These are phyloP conservation scores for Zizania palustris DNA, from an alignment of 202 grass and related monocot species.

Conservation along the genomic window DNA sequence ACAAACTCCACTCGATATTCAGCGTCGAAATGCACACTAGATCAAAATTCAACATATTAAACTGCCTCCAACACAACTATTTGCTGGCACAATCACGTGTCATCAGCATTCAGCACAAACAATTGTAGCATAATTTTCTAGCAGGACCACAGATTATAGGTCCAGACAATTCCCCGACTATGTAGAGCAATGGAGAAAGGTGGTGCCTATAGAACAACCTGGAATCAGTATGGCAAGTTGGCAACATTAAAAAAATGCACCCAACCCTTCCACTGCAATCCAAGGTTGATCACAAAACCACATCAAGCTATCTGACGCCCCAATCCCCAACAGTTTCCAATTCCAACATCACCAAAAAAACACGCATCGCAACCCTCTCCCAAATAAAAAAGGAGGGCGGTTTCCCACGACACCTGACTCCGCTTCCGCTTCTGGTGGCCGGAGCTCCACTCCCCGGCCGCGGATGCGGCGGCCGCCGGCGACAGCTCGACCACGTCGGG, in stretches of 20 bases:
- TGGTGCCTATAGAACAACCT: background rate
- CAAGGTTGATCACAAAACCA: background rate
- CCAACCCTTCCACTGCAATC: background rate
- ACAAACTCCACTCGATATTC: background rate
- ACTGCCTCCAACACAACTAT: background rate
- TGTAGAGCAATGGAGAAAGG: background rate
- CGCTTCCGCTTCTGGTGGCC: constrained; percentile 66
- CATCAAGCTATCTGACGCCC: background rate
- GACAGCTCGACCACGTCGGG: constrained; percentile 75
- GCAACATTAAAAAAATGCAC: background rate
- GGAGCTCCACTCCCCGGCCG: constrained; percentile 53
- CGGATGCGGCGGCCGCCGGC: constrained; percentile 25
- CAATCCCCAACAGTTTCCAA: background rate
- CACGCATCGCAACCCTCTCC: background rate
- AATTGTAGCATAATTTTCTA: background rate
- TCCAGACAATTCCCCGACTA: background rate
- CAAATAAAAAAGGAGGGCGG: constrained; percentile 16
- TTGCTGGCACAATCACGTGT: constrained; percentile 4
- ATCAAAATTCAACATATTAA: constrained; percentile 7
- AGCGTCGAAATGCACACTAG: background rate
- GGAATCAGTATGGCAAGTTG: background rate
- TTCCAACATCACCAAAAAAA: background rate
- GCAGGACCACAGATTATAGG: background rate
- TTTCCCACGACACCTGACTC: constrained; percentile 53
- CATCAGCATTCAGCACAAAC: background rate